Percentiles rank a stretch among this genome's conserved stretches.
phyloP scores from a whole-genome alignment of 2,329 filamentous ascomycete genomes.

The Colletotrichum neosansevieriae region DNA sequence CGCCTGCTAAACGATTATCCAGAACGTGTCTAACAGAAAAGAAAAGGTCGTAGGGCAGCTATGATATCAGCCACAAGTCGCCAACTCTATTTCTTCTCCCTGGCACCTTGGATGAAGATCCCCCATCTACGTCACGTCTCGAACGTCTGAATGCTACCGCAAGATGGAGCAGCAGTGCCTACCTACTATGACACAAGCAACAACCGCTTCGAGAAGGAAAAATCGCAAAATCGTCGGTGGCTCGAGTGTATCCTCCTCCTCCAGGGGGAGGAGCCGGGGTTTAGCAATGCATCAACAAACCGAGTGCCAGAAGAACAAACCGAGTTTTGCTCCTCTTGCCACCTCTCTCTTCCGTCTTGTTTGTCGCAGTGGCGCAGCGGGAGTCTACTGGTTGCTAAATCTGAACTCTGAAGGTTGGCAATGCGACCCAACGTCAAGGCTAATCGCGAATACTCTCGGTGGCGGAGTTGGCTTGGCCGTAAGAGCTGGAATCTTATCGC shows the following conservation, averaged over 20 bases:
- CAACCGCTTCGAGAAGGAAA: not conserved
- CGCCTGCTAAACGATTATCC: not conserved
- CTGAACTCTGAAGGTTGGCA: constrained; percentile 19
- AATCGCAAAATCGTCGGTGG: not conserved
- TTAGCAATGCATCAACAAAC: not conserved
- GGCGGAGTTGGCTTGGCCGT: not conserved
- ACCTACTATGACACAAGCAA: not conserved
- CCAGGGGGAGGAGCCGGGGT: not conserved
- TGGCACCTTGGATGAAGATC: not conserved
- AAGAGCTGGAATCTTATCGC: constrained; percentile 18
- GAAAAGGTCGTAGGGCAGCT: not conserved
- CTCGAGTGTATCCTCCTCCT: not conserved
- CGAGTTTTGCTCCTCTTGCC: not conserved
- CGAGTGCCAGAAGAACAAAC: constrained; percentile 1
- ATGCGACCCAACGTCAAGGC: constrained; percentile 13
- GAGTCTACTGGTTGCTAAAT: constrained; percentile 6
- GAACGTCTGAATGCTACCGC: not conserved
- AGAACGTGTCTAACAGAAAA: not conserved
- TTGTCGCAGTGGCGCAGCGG: constrained; percentile 19
- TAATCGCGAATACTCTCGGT: not conserved
- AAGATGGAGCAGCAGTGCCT: not conserved
- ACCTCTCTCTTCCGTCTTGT: not conserved
- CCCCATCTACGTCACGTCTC: constrained; percentile 8
- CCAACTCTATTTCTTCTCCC: not conserved
- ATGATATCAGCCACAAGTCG: not conserved